These are phyloP conservation scores for Talaromyces sp. DNA, from an alignment of 2,329 filamentous ascomycete genomes.

Conservation along the genomic window DNA sequence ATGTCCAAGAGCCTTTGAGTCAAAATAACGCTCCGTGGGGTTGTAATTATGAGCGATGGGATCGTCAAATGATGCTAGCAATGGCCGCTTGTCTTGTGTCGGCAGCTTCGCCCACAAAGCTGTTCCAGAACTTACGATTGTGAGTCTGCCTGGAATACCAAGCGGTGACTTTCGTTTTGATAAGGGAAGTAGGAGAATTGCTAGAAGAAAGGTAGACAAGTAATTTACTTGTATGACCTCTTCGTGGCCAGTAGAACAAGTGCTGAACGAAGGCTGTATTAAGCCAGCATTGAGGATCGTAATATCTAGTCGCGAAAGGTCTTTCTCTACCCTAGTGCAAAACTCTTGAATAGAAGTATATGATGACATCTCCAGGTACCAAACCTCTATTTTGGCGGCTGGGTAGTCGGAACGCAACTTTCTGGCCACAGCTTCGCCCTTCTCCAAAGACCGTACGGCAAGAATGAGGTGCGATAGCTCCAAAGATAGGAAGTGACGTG, in stretches of 20 bases:
- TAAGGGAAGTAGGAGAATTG: slow-evolving; percentile 18
- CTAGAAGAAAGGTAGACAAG: slow-evolving; percentile 16
- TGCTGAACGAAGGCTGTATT: slow-evolving; percentile 11
- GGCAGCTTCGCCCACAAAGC: slow-evolving; percentile 15
- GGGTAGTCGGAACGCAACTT: neutral
- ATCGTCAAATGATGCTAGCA: slow-evolving; percentile 23
- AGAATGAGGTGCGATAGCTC: slow-evolving; percentile 40
- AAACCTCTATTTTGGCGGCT: neutral
- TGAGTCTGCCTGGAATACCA: slow-evolving; percentile 11
- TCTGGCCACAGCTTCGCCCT: slow-evolving; percentile 37
- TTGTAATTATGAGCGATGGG: neutral
- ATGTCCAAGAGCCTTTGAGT: slow-evolving; percentile 14
- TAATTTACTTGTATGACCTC: slow-evolving; percentile 28
- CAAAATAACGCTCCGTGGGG: neutral
- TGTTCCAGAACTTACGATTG: slow-evolving; percentile 17
- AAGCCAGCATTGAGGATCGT: slow-evolving; percentile 20
- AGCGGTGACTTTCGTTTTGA: slow-evolving; percentile 1
- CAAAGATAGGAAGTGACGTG: slow-evolving; percentile 32
- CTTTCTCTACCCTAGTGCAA: slow-evolving; percentile 21
- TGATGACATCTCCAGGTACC: slow-evolving; percentile 8
- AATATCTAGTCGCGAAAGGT: slow-evolving; percentile 35
- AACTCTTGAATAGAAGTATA: slow-evolving; percentile 28
- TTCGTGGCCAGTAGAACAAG: slow-evolving; percentile 31
- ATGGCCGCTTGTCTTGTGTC: slow-evolving; percentile 6
- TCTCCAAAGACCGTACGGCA: slow-evolving; percentile 37